phyloP scores from a whole-genome alignment of 306 rosid genomes.

The Chamaecrista fasciculata region DNA sequence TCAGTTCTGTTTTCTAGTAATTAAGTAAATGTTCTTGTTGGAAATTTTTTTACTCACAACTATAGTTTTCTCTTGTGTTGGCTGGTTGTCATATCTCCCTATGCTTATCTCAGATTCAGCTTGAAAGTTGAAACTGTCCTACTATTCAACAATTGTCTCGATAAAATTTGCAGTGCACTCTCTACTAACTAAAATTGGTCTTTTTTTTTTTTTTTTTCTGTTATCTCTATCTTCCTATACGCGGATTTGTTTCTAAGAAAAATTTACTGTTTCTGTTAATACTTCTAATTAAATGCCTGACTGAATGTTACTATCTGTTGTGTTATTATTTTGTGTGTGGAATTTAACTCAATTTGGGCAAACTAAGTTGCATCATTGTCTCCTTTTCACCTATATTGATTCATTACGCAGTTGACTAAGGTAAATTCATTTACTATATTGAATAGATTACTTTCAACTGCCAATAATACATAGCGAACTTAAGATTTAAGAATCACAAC shows the following conservation, averaged over 20 bases:
- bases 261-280: neutral
- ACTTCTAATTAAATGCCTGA: neutral
- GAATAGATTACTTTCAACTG: neutral
- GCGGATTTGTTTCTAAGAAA: neutral
- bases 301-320: neutral
- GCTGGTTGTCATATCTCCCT: neutral
- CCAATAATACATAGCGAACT: neutral
- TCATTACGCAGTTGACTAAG: neutral
- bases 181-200: neutral
- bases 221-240: neutral
- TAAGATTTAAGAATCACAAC: neutral
- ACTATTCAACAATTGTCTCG: neutral
- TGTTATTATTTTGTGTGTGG: neutral
- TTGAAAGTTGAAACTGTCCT: neutral
- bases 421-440: neutral
- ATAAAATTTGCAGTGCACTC: neutral
- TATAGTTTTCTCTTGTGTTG: neutral
- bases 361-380: neutral
- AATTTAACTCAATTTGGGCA: neutral
- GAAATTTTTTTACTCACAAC: neutral
- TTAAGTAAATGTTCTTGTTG: no score
- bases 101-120: neutral
- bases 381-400: slow-evolving; percentile 8
- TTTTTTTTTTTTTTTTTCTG: neutral
- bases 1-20: neutral